These are phyloP conservation scores for Carex pumila DNA, from an alignment of 176 grass and related monocot genomes.

Conservation along the genomic window DNA sequence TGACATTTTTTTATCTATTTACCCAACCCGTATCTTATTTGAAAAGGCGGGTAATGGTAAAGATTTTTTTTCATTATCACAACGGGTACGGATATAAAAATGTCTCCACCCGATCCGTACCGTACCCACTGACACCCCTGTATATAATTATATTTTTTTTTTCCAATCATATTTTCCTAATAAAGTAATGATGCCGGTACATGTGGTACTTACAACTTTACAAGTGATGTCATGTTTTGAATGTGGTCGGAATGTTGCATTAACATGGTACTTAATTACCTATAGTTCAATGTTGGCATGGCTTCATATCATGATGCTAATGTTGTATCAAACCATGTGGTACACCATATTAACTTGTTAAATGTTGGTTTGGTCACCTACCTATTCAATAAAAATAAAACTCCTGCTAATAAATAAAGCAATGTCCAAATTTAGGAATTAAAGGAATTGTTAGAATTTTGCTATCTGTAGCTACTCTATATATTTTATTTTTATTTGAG, in stretches of 20 bases:
- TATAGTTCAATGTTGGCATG: background rate
- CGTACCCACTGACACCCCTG: too few species aligned
- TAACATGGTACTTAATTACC: background rate
- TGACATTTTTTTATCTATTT: too few species aligned
- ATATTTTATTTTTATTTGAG: too few species aligned
- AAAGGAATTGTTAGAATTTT: too few species aligned
- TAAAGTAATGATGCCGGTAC: background rate
- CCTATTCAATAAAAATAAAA: background rate
- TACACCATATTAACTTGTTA: background rate
- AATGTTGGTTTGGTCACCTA: background rate
- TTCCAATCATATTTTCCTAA: background rate
- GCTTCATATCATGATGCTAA: background rate
- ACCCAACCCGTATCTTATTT: too few species aligned
- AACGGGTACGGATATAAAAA: too few species aligned
- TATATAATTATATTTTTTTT: background rate
- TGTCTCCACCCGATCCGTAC: too few species aligned
- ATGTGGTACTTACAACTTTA: background rate
- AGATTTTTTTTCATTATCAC: too few species aligned
- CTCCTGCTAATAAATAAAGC: too few species aligned
- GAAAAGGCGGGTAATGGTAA: too few species aligned
- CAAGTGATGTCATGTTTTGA: background rate
- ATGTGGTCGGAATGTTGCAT: background rate
- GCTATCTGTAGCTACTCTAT: too few species aligned
- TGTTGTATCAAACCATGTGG: background rate
- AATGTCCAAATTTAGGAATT: too few species aligned